These are phyloP conservation scores for Trichoderma simmonsii DNA, from an alignment of 2,329 filamentous ascomycete genomes.

Conservation along the genomic window DNA sequence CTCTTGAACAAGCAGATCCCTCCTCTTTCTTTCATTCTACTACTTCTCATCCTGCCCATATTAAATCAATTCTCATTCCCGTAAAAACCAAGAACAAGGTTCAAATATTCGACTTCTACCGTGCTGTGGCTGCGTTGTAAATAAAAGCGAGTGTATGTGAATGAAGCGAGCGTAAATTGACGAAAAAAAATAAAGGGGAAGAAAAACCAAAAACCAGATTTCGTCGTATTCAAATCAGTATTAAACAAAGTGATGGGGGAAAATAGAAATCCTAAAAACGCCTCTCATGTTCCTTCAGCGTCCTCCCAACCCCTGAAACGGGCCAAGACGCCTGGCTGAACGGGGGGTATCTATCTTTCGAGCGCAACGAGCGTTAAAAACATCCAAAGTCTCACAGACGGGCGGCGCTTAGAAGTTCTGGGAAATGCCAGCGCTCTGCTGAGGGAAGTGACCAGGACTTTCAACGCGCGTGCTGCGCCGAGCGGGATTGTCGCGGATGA, in stretches of 20 bases:
- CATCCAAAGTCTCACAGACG: background rate
- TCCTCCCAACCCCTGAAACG: background rate
- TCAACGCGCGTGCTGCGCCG: conserved; percentile 93
- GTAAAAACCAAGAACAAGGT: background rate
- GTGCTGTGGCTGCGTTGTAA: background rate
- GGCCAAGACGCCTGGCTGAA: background rate
- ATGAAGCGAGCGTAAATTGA: background rate
- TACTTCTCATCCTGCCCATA: background rate
- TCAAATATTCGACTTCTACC: background rate
- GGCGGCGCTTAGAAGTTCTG: conserved; percentile 77
- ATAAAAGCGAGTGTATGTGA: conserved; percentile 1
- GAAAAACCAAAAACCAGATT: conserved; percentile 7
- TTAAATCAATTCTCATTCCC: background rate
- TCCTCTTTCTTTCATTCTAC: background rate
- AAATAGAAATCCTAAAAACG: conserved; percentile 12
- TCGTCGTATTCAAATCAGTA: conserved; percentile 17
- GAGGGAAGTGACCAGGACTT: conserved; percentile 81
- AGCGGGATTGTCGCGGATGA: conserved; percentile 91
- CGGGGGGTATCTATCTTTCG: conserved; percentile 16
- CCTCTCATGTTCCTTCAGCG: conserved; percentile 3
- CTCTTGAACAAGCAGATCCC: background rate
- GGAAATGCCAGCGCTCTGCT: conserved; percentile 90
- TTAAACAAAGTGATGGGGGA: conserved; percentile 13
- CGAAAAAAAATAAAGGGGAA: background rate
- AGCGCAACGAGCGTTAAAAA: conserved; percentile 8